A percentile compares a stretch with the other conserved stretches of the same genome.
Evolutionary conservation across 257 asterid species (phyloP).

Genomic region (Petunia secreta): DNA sequence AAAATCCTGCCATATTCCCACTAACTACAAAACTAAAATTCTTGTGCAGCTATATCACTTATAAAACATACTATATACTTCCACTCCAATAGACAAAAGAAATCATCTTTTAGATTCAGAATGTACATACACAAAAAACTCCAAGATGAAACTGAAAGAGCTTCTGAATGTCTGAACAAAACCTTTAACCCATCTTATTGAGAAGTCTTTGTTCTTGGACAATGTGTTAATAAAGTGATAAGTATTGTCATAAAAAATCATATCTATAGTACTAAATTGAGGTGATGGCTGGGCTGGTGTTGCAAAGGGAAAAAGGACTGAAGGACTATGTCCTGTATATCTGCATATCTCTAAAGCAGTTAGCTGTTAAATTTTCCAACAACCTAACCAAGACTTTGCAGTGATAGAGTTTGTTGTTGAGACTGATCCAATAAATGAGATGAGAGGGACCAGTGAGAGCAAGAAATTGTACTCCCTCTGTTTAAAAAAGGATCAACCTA

Average conservation of each 20-base stretch:
- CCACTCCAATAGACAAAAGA: not conserved
- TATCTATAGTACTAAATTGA: conserved; percentile 9
- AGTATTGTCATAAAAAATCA: not conserved
- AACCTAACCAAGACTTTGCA: not conserved
- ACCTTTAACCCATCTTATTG: not conserved
- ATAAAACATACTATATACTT: not conserved
- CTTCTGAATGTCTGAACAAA: conserved; percentile 11
- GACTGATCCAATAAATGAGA: conserved; percentile 1
- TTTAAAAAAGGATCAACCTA: too few species aligned
- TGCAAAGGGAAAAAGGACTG: not conserved
- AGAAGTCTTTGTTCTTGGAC: conserved; percentile 3
- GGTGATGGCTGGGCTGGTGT: not conserved
- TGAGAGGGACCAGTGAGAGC: not conserved
- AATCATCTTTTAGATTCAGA: not conserved
- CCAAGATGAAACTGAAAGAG: not conserved
- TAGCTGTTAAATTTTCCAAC: conserved; percentile 13
- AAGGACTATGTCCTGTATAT: not conserved
- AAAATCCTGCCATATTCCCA: conserved; percentile 21
- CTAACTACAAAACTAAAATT: conserved; percentile 5
- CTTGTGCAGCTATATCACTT: not conserved
- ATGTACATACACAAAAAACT: not conserved
- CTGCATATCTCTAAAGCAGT: not conserved
- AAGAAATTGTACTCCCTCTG: too few species aligned
- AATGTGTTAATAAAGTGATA: not conserved
- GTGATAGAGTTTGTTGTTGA: conserved; percentile 11